A percentile compares a stretch with the other conserved stretches of the same genome.
These are phyloP conservation scores for Myxozyma sirexii DNA, from an alignment of 805 yeast genomes.

Conservation along the genomic window DNA sequence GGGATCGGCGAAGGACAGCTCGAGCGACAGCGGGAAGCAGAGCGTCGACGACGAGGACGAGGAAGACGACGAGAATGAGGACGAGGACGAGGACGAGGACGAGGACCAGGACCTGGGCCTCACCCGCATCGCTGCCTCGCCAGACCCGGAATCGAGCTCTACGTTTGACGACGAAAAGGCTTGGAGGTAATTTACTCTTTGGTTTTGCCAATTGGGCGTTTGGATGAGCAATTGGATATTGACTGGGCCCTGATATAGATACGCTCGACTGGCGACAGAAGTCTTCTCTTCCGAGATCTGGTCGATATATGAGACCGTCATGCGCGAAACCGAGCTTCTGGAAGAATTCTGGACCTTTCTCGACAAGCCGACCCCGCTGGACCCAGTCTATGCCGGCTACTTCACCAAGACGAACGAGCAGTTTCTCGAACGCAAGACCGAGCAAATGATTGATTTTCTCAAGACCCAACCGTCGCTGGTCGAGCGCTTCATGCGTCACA, in stretches of 20 bases:
- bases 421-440: slow-evolving; percentile 83
- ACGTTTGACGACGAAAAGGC: slow-evolving; percentile 40
- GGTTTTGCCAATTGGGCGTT: not conserved
- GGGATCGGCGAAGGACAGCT: not conserved
- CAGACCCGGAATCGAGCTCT: slow-evolving; percentile 32
- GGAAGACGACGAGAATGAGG: slow-evolving; percentile 25
- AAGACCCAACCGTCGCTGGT: slow-evolving; percentile 70
- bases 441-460: slow-evolving; percentile 64
- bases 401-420: slow-evolving; percentile 92
- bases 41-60: not conserved
- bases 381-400: slow-evolving; percentile 78
- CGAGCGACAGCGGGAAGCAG: slow-evolving; percentile 1
- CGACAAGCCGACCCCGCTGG: slow-evolving; percentile 65
- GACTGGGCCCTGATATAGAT: slow-evolving; percentile 17
- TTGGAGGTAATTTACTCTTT: slow-evolving; percentile 15
- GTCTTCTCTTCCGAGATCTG: slow-evolving; percentile 89
- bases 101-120: slow-evolving; percentile 32
- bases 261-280: slow-evolving; percentile 79
- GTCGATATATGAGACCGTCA: slow-evolving; percentile 87
- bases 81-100: slow-evolving; percentile 33
- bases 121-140: slow-evolving; percentile 34
- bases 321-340: slow-evolving; percentile 69
- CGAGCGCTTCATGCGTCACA: slow-evolving; percentile 76
- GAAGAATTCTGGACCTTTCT: slow-evolving; percentile 78
- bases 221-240: not conserved